Evolutionary conservation across 2,329 filamentous ascomycete species (phyloP), one percentile per base, ranked within the genome.

Genomic region (Xylaria sp.): DNA sequence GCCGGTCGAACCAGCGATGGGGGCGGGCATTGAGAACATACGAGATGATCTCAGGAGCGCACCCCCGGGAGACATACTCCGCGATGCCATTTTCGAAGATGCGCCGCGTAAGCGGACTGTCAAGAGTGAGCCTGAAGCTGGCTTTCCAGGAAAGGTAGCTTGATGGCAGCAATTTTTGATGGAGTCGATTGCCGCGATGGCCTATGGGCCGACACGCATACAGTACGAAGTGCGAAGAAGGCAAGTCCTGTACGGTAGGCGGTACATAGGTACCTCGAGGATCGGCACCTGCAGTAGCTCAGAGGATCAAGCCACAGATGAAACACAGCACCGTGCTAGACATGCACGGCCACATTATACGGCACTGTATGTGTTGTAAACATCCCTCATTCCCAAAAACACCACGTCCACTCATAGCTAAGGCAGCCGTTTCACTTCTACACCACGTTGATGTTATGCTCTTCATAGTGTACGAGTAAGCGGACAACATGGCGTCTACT

Each of bases 21-120:
- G 85, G 60, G 85, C 82, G 11, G 93, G 92, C 58, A 97, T 80
- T 23, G 92, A 89, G 77, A 97, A 97, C 68, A 97, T 83, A 67
- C 93, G 90, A 60, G 93, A 97, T 61, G 87, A 85, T 74, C 93
- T 88, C 71, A 97, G 83, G 67, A 97, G 82, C 68, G 83, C 80
- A 65, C 79, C 85, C 71, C 85, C 85, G 59, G 85, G 85, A 65
- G 85, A 85, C 69, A 85, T 69, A 60, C 66, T 71, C 65, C 70
- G 66, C 54, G 66, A 61, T 51, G 67, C 65, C 69, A 71, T 70
- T 42, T 13, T 65, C 42, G 54, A 59, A 54, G 54, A 57, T 54
- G 54, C 58, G 64, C 68, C 64, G 18, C 63, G 59, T 52, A 39
- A 23, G 55, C 58, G 48, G 53, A 55, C 30, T 51, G 47, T 59